Evolutionary conservation across 1,284 basidiomycete genomes (phyloP).

Genomic region (Pseudozyma tsukubaensis): DNA sequence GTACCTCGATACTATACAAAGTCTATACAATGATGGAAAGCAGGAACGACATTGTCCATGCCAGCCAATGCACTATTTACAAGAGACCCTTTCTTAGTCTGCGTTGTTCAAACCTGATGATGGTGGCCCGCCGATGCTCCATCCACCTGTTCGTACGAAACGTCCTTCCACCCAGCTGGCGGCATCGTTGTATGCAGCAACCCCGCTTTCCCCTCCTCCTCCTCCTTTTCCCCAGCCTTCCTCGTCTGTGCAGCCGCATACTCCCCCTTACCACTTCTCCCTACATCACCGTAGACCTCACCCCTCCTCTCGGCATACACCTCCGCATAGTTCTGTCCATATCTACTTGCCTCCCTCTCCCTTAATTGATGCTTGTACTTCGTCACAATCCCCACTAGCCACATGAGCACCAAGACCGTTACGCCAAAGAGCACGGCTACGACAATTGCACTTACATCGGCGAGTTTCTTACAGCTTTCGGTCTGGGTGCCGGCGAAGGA

Average conservation of each 20-base stretch:
- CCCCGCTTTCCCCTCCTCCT: not conserved
- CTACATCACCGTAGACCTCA: constrained; percentile 12
- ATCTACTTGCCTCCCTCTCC: not conserved
- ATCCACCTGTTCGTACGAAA: not conserved
- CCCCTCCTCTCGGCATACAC: too few relatives aligned
- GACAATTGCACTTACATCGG: constrained; percentile 16
- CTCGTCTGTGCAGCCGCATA: constrained; percentile 8
- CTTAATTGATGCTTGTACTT: constrained; percentile 33
- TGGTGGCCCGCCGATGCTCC: not conserved
- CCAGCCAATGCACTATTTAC: too few relatives aligned
- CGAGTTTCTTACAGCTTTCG: constrained; percentile 16
- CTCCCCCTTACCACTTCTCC: not conserved
- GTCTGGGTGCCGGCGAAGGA: constrained; percentile 6
- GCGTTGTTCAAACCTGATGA: not conserved
- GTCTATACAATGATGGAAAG: too few relatives aligned
- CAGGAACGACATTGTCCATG: too few relatives aligned
- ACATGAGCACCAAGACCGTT: constrained; percentile 25
- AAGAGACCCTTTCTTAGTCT: too few relatives aligned
- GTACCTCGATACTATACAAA: too few relatives aligned
- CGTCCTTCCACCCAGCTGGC: constrained; percentile 13
- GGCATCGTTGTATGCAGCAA: constrained; percentile 12
- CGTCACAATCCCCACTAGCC: constrained; percentile 30
- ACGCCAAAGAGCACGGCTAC: constrained; percentile 24
- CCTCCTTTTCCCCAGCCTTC: constrained; percentile 2
- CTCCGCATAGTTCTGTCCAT: not conserved